Conservation (phyloP, 805 yeast species). For the Candida montana region DNA sequence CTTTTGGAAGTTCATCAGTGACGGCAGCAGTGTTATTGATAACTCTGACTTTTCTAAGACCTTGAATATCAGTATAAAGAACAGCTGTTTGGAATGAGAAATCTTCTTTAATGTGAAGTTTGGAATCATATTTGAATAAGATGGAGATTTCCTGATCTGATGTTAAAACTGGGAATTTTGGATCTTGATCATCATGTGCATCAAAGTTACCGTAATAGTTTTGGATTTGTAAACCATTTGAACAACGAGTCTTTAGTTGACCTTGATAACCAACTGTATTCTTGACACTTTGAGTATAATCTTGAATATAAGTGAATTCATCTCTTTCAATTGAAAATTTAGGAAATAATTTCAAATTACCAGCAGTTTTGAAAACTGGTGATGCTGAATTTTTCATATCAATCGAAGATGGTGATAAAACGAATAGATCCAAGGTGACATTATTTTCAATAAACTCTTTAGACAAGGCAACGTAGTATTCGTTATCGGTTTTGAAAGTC, state of each 20-base stretch:
- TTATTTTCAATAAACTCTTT: conserved; percentile 49
- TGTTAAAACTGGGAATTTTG: conserved; percentile 60
- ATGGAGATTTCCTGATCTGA: conserved; percentile 65
- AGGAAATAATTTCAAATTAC: conserved; percentile 58
- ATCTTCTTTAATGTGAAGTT: conserved; percentile 62
- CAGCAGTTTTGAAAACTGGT: conserved; percentile 65
- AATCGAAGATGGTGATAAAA: conserved; percentile 56
- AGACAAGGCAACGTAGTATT: conserved; percentile 56
- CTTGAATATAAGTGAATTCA: conserved; percentile 57
- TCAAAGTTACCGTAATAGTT: conserved; percentile 62
- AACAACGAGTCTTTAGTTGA: conserved; percentile 77
- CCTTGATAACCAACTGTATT: conserved; percentile 70
- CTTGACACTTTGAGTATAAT: conserved; percentile 47
- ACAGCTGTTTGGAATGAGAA: conserved; percentile 90
- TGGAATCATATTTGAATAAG: conserved; percentile 72
- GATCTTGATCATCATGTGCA: conserved; percentile 44
- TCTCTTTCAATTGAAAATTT: conserved; percentile 66
- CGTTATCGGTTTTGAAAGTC: conserved; percentile 53
- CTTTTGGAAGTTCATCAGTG: conserved; percentile 64
- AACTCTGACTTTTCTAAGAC: conserved; percentile 81
- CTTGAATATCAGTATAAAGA: conserved; percentile 72
- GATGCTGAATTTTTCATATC: conserved; percentile 73
- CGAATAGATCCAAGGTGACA: conserved; percentile 74
- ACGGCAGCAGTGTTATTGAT: conserved; percentile 79
- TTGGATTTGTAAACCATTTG: conserved; percentile 78